Conservation (phyloP, 805 yeast species). For the Candida ulmi region DNA sequence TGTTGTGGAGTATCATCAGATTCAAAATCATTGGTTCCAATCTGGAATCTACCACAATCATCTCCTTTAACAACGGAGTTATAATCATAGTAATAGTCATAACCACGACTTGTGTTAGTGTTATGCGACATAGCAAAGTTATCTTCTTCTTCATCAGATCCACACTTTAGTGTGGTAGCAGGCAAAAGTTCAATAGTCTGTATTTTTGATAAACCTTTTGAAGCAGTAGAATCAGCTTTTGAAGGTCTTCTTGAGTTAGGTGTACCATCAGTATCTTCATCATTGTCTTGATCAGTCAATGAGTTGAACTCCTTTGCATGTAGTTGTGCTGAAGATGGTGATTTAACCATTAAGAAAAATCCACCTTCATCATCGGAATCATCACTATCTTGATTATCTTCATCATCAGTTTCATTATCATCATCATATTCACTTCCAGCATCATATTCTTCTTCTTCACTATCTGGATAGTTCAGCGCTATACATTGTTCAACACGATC, state of each 20-base stretch:
- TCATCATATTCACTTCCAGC: slow-evolving; percentile 21
- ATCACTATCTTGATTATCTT: slow-evolving; percentile 20
- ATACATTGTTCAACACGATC: slow-evolving; percentile 94
- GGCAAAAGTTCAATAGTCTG: slow-evolving; percentile 77
- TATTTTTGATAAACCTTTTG: slow-evolving; percentile 8
- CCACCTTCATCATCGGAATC: slow-evolving; percentile 65
- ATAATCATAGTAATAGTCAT: slow-evolving; percentile 74
- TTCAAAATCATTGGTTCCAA: slow-evolving; percentile 14
- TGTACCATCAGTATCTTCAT: neutral
- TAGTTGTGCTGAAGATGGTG: slow-evolving; percentile 30
- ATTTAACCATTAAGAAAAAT: slow-evolving; percentile 52
- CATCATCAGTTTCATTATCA: slow-evolving; percentile 16
- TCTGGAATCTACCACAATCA: slow-evolving; percentile 15
- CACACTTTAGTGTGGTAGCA: slow-evolving; percentile 78
- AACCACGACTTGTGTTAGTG: slow-evolving; percentile 66
- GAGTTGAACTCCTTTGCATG: slow-evolving; percentile 14
- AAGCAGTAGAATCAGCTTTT: neutral
- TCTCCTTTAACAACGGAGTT: slow-evolving; percentile 66
- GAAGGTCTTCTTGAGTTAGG: no score
- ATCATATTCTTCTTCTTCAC: slow-evolving; percentile 14
- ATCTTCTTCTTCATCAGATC: slow-evolving; percentile 54
- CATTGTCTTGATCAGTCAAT: neutral
- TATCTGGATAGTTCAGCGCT: slow-evolving; percentile 40
- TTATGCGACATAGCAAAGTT: slow-evolving; percentile 62
- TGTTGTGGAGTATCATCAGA: slow-evolving; percentile 20